Evolutionary conservation across 305 asterid genomes (phyloP), one percentile per base, ranked within the genome.

Genomic region (Euphrasia arctica): DNA sequence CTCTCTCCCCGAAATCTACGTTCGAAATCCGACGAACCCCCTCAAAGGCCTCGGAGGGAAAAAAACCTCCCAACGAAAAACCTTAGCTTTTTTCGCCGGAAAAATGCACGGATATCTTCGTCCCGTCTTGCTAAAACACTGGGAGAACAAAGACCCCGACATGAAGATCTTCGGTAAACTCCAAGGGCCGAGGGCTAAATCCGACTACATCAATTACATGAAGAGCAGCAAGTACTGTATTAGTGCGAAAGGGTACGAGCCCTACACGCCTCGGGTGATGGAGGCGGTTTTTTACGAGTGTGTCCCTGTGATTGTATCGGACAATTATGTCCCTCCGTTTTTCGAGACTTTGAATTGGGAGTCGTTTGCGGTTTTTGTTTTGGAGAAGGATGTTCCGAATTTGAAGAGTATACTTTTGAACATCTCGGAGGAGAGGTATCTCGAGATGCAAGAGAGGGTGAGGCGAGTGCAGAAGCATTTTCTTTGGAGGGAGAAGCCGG

Each of bases 71-170:
- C 72, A 79, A 59, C 67, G 94, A 34, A 42, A 45, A 41, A 70
- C 72, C 67, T 86, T 88, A 13, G 96, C 90, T 39, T 88, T 88
- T 66, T 88, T 85, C 3, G 91, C 96, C 4, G 96, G 95, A 5
- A 69, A 65, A 31, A 75, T 83, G 89, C 96, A 88, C 41, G 96
- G 96, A 9, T 72, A 79, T 10, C 77, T 83, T 56, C 88, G 96
- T 0, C 96, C 95, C 3, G 13, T 80, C 60, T 65, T 89, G 34
- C 58, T 86, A 62, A 63, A 76, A 10, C 27, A 79, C 72, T 86
- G 96, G 96, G 75, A 75, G 62, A 75, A 85, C 70, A 87, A 85
- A 78, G 95, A 85, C 51, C 90, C 90, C 1, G 86, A 75, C 59
- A 80, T 88, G 82, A 86, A 85, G 49, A 79, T 88, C 29, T 78